These are phyloP conservation scores for Ceratobasidium sp. DNA, from an alignment of 1,284 basidiomycete species.

Conservation along the genomic window DNA sequence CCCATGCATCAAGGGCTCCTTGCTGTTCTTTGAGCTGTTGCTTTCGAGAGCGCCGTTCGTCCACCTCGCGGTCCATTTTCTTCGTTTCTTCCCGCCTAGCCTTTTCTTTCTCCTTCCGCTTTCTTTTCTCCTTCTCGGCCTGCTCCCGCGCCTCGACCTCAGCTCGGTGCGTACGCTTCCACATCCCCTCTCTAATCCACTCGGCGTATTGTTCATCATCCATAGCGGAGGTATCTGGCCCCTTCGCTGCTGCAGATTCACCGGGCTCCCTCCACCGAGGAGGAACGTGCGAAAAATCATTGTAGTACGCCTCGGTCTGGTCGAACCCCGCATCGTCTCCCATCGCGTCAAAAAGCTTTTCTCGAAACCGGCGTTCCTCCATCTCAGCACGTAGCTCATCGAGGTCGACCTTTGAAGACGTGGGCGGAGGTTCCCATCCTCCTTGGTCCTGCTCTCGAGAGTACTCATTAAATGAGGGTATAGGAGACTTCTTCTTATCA, in stretches of 20 bases:
- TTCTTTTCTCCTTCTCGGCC: slow-evolving; percentile 58
- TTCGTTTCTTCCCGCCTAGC: slow-evolving; percentile 64
- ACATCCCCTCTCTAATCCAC: slow-evolving; percentile 82
- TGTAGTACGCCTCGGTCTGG: slow-evolving; percentile 68
- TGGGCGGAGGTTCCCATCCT: slow-evolving; percentile 25
- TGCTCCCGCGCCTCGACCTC: slow-evolving; percentile 70
- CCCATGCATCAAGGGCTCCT: slow-evolving; percentile 59
- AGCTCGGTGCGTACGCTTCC: slow-evolving; percentile 65
- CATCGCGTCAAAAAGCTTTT: slow-evolving; percentile 74
- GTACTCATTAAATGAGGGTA: no score
- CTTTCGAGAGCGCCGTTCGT: slow-evolving; percentile 61
- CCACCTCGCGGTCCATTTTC: slow-evolving; percentile 63
- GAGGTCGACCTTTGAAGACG: slow-evolving; percentile 58
- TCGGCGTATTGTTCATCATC: slow-evolving; percentile 87
- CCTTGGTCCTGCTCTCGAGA: slow-evolving; percentile 15
- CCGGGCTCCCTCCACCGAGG: slow-evolving; percentile 59
- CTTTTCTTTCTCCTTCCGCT: slow-evolving; percentile 62
- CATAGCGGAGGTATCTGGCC: slow-evolving; percentile 57
- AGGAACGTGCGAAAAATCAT: slow-evolving; percentile 74
- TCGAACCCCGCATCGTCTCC: slow-evolving; percentile 71
- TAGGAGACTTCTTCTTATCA: slow-evolving; percentile 12
- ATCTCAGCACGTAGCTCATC: slow-evolving; percentile 64
- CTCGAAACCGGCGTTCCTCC: slow-evolving; percentile 71
- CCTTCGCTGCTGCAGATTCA: slow-evolving; percentile 30
- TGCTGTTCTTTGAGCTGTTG: slow-evolving; percentile 60